Evolutionary conservation across 1,139 yeast species (phyloP).

Genomic region (Blastobotrys buckinghamii): DNA sequence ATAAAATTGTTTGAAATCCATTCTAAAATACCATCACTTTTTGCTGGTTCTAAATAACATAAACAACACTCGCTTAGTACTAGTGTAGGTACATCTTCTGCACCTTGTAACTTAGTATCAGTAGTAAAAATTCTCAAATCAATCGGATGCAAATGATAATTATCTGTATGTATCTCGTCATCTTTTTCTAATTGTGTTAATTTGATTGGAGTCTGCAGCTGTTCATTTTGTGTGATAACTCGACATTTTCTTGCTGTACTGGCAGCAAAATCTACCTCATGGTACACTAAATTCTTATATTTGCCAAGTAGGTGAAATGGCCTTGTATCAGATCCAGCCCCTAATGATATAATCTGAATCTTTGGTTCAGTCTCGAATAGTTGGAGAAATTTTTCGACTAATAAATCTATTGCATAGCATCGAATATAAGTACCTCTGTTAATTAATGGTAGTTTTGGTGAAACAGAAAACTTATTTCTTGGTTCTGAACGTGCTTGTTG

Average conservation of each 20-base stretch:
- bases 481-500: conserved; percentile 31
- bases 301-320: conserved; percentile 45
- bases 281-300: conserved; percentile 38
- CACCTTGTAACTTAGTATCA: conserved; percentile 18
- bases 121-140: conserved; percentile 44
- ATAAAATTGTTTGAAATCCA: conserved; percentile 24
- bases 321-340: conserved; percentile 96
- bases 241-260: conserved; percentile 56
- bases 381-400: conserved; percentile 47
- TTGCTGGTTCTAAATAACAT: conserved; percentile 64
- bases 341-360: conserved; percentile 68
- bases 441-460: conserved; percentile 68
- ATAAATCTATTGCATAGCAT: conserved; percentile 52
- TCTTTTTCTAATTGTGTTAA: background rate
- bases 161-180: conserved; percentile 38
- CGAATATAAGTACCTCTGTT: conserved; percentile 79
- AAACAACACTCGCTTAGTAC: conserved; percentile 84
- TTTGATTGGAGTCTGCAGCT: conserved; percentile 18
- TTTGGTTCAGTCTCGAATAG: conserved; percentile 18
- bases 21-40: conserved; percentile 48
- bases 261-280: conserved; percentile 73
- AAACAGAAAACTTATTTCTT: conserved; percentile 26
- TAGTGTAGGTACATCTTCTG: conserved; percentile 56
- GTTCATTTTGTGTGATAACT: conserved; percentile 36
- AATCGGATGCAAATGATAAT: conserved; percentile 49